Percentiles rank a stretch among this genome's conserved stretches.
These are phyloP conservation scores for Pythium brassicae DNA, from an alignment of 352 stramenopile genomes.

Conservation along the genomic window DNA sequence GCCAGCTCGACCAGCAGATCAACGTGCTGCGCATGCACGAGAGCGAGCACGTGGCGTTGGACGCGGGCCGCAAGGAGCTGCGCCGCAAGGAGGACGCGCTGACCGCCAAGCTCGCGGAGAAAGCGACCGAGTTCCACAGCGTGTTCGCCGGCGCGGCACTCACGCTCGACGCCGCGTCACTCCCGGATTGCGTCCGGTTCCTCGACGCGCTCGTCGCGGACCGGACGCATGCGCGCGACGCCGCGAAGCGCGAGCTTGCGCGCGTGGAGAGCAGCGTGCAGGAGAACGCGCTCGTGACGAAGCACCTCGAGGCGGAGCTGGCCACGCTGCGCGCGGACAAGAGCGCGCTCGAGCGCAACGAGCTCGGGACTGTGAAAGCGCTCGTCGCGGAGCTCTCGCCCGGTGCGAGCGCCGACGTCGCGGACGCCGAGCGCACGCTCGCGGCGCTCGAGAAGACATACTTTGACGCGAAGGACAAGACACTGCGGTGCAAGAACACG, in stretches of 20 bases:
- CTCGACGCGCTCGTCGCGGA: constrained; percentile 25
- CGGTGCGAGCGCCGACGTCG: constrained; percentile 28
- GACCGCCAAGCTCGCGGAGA: constrained; percentile 36
- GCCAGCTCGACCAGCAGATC: constrained; percentile 46
- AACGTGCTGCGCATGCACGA: constrained; percentile 45
- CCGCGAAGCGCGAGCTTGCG: constrained; percentile 24
- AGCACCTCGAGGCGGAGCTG: constrained; percentile 43
- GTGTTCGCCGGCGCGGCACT: constrained; percentile 21
- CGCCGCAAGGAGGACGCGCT: constrained; percentile 43
- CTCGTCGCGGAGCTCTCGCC: constrained; percentile 42
- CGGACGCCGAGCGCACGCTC: constrained; percentile 43
- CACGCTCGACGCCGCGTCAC: constrained; percentile 23
- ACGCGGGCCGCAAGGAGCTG: constrained; percentile 42
- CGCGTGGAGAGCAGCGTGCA: constrained; percentile 37
- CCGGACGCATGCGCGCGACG: constrained; percentile 16
- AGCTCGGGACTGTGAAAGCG: constrained; percentile 45
- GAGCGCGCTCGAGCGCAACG: constrained; percentile 41
- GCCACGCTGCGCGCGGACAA: constrained; percentile 35
- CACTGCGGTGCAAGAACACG: constrained; percentile 72
- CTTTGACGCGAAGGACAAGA: constrained; percentile 81
- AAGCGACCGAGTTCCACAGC: constrained; percentile 35
- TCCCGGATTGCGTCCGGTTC: constrained; percentile 17
- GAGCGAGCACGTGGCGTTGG: constrained; percentile 37
- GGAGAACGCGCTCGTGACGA: constrained; percentile 46
- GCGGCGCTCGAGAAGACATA: constrained; percentile 55